phyloP scores from a whole-genome alignment of 768 basidiomycete genomes.

The Hirschioporus abietinus region DNA sequence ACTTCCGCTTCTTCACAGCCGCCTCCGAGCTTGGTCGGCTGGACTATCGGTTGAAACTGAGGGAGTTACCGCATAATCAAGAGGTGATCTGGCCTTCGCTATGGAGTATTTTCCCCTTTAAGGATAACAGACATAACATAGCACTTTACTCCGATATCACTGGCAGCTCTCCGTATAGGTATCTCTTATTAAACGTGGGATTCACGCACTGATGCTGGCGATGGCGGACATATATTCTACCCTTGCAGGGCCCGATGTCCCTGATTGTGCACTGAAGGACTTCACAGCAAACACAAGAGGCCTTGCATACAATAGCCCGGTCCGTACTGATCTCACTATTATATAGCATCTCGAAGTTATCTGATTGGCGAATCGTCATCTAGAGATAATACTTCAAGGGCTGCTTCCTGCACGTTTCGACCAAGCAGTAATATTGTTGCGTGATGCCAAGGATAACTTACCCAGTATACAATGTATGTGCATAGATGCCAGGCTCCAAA shows the following conservation, averaged over 20 bases:
- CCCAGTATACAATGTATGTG: too few species aligned
- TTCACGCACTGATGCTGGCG: neutral
- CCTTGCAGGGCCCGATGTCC: neutral
- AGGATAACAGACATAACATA: too few species aligned
- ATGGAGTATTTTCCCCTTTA: too few species aligned
- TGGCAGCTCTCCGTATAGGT: neutral
- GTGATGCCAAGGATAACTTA: too few species aligned
- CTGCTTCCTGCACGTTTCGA: neutral
- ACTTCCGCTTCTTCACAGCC: too few species aligned
- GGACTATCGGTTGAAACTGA: too few species aligned
- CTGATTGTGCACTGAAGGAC: conserved; percentile 1
- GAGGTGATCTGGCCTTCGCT: too few species aligned
- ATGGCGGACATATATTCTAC: neutral
- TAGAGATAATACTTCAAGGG: neutral
- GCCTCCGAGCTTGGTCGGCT: too few species aligned
- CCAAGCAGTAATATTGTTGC: too few species aligned
- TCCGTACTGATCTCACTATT: neutral
- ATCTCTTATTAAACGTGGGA: neutral
- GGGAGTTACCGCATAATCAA: too few species aligned
- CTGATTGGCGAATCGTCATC: neutral
- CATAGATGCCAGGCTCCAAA: too few species aligned
- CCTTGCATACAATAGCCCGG: neutral
- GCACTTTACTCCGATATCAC: neutral
- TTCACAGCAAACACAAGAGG: neutral
- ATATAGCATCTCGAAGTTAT: neutral